These are phyloP conservation scores for Dryas integrifolia DNA, from an alignment of 331 rosid species.

Conservation along the genomic window DNA sequence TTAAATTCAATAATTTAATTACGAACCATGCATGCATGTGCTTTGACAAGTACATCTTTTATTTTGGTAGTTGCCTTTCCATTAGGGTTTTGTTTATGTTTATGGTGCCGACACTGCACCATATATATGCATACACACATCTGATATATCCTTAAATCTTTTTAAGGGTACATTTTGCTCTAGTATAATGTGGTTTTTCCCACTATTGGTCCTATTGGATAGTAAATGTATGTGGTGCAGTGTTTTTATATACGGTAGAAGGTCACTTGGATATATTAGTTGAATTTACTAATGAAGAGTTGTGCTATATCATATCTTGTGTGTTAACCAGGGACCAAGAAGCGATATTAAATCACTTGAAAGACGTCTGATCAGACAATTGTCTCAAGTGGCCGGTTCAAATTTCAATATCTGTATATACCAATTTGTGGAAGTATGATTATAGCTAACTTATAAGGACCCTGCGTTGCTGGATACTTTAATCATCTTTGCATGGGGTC, in stretches of 20 bases:
- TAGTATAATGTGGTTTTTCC: too few relatives aligned
- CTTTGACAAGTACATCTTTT: too few relatives aligned
- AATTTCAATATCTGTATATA: conserved; percentile 1
- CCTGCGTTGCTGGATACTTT: conserved; percentile 32
- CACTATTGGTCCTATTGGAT: too few relatives aligned
- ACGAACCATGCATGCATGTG: background rate
- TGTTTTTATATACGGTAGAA: too few relatives aligned
- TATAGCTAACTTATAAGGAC: conserved; percentile 32
- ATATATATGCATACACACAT: too few relatives aligned
- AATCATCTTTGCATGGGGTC: conserved; percentile 47
- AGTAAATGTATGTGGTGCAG: too few relatives aligned
- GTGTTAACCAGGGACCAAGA: background rate
- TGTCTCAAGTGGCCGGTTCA: conserved; percentile 22
- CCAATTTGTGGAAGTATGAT: conserved; percentile 19
- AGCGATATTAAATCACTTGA: conserved; percentile 28
- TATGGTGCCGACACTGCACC: too few relatives aligned
- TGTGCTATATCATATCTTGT: background rate
- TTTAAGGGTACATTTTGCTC: background rate
- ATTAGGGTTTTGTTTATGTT: too few relatives aligned
- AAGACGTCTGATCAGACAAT: conserved; percentile 27
- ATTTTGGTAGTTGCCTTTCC: too few relatives aligned
- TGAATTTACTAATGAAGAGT: background rate
- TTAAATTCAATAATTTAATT: background rate
- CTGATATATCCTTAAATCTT: too few relatives aligned
- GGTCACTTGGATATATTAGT: too few relatives aligned